phyloP scores from a whole-genome alignment of 805 yeast genomes.

The Saccharomyces eubayanus region DNA sequence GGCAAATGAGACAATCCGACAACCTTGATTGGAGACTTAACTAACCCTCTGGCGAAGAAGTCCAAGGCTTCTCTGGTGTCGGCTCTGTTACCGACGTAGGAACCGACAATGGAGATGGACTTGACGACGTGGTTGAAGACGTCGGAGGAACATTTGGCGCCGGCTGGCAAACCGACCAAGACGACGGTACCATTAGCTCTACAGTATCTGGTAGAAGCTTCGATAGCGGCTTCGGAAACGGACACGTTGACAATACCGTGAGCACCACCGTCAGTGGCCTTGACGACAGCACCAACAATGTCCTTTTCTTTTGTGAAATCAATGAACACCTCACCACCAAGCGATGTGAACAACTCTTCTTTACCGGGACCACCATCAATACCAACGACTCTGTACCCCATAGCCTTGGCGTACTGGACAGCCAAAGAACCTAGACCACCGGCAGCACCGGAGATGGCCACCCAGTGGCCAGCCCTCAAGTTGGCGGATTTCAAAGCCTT shows the following conservation, averaged over 20 bases:
- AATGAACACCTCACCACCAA: slow-evolving; percentile 58
- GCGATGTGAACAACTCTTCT: slow-evolving; percentile 40
- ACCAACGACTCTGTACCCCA: slow-evolving; percentile 64
- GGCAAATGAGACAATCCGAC: slow-evolving; percentile 69
- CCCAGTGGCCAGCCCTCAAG: slow-evolving; percentile 60
- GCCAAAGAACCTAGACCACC: slow-evolving; percentile 77
- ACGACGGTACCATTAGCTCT: slow-evolving; percentile 55
- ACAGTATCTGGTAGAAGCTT: slow-evolving; percentile 43
- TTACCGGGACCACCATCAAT: slow-evolving; percentile 72
- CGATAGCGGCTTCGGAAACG: slow-evolving; percentile 46
- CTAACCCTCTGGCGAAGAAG: slow-evolving; percentile 64
- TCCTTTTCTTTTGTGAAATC: slow-evolving; percentile 49
- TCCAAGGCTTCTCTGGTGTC: slow-evolving; percentile 60
- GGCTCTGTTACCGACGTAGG: slow-evolving; percentile 46
- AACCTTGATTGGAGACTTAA: slow-evolving; percentile 64
- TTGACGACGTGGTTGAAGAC: slow-evolving; percentile 44
- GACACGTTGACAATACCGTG: slow-evolving; percentile 64
- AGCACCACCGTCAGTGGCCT: slow-evolving; percentile 53
- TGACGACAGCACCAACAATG: slow-evolving; percentile 37
- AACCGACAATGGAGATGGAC: slow-evolving; percentile 40
- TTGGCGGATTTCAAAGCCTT: slow-evolving; percentile 57
- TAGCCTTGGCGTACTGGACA: slow-evolving; percentile 65
- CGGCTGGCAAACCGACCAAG: slow-evolving; percentile 53
- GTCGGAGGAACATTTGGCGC: slow-evolving; percentile 38
- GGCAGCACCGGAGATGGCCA: slow-evolving; percentile 69